phyloP scores from a whole-genome alignment of 169 alveolate species.

The Plasmodium vinckei region DNA sequence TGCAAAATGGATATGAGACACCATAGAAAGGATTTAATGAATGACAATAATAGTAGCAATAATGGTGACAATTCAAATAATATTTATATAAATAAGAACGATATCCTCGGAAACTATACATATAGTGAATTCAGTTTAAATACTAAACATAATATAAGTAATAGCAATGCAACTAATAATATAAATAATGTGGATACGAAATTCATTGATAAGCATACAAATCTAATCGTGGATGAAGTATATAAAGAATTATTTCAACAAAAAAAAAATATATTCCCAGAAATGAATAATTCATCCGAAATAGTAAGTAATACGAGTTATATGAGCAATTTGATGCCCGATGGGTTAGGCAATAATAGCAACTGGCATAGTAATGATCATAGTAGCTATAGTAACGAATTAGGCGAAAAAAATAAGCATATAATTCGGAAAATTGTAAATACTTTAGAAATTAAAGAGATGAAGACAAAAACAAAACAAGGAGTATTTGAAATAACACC shows the following conservation, averaged over 20 bases:
- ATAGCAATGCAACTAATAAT: conserved; percentile 26
- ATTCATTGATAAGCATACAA: conserved; percentile 1
- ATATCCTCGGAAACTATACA: neutral
- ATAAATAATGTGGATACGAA: conserved; percentile 24
- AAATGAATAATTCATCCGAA: conserved; percentile 23
- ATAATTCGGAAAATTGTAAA: conserved; percentile 22
- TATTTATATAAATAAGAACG: conserved; percentile 13
- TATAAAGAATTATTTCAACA: conserved; percentile 15
- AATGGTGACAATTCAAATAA: neutral
- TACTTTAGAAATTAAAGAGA: conserved; percentile 62
- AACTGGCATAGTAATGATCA: neutral
- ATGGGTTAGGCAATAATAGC: neutral
- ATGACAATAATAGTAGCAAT: too few species aligned
- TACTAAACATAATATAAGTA: conserved; percentile 11
- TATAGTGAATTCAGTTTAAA: conserved; percentile 16
- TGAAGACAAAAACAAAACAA: conserved; percentile 63
- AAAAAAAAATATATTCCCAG: neutral
- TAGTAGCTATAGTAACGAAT: neutral
- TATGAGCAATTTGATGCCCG: neutral
- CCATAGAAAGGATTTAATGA: too few species aligned
- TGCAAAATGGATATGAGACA: too few species aligned
- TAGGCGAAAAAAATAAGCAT: conserved; percentile 3
- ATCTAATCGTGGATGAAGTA: neutral
- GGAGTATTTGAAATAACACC: conserved; percentile 67
- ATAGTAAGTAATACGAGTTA: neutral